Evolutionary conservation across 2,329 filamentous ascomycete genomes (phyloP), one percentile per base, ranked within the genome.

Genomic region (Pyrenophora tritici-repentis): DNA sequence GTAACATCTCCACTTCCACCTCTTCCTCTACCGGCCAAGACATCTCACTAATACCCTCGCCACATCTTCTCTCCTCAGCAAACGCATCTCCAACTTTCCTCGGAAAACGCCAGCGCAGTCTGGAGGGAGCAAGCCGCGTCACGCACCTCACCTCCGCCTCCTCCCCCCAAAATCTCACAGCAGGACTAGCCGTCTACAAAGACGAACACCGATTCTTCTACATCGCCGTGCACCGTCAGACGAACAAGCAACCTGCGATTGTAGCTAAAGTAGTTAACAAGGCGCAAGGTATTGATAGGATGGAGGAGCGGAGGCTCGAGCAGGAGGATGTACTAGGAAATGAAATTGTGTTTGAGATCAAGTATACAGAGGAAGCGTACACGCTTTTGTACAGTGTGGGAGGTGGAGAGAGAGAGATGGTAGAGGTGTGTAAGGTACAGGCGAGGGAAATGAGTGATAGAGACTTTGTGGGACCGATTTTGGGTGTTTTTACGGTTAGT

Each of bases 121-220:
- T 61, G 6, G 7, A 59, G 1, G 56, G 56, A 6, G 20, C 10
- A 17, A 59, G 53, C 36, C 55, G 26, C 16, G 56, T 42, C 14
- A 50, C 37, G 22, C 22, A 24, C 6, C 0, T n/a, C 45, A 7
- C 20, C 43, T 14, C n/a, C 32, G 38, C 14, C 24, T n/a, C 32
- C 36, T 6, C 4, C 12, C 18, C 18, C 4, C 4, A 22, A 16
- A 12, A 13, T 10, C 2, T 24, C 9, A 42, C 10, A 1, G 44
- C 51, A 24, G 58, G 58, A 12, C 12, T 59, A 4, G 50, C 46
- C 2, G 33, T 59, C 4, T 63, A 55, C 49, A 61, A 61, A 48
- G 58, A 63, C 33, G 58, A 63, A 29, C 49, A 60, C 22, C 56
- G 58, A n/a, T 59, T 53, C 33, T 14, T 61, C 9, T 24, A 24